Base-by-base conservation (phyloP, 2,329 filamentous ascomycete genomes). In the Albophoma yamanashiensis region DNA sequence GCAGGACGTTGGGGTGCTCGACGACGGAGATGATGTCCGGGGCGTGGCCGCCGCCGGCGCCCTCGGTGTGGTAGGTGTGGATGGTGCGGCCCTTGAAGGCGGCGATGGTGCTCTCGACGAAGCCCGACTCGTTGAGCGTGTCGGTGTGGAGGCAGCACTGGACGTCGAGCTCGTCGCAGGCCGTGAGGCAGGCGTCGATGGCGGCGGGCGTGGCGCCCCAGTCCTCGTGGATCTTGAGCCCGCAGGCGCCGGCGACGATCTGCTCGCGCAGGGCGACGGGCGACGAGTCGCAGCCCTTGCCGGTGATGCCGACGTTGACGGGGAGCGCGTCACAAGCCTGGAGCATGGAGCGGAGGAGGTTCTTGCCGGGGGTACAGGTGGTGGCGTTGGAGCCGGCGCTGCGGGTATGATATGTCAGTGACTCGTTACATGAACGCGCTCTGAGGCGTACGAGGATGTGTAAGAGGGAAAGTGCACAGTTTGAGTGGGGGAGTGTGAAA, bases 21-120 rank as follows among this genome's bases (percentile, higher is more conserved):
- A 97, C 93, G 1, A 97, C 92, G 36, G 85, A 88, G 74, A 97
- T 97, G 74, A 97, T 97, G 73, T 97, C 93, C 0, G 93, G 93
- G 1, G 93, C 93, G 74, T 97, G 93, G 4, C 93, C 93, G 65
- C 93, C 93, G 47, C 93, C 93, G 1, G 93, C 93, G 47, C 93
- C 93, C 77, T 97, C 93, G 39, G 92, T 97, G 76, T 97, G 93
- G 75, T 97, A 97, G 1, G 93, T 96, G 75, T 97, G 93, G 68
- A 97, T 96, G 1, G 91, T 90, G 62, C 93, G 87, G 69, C 85
- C 81, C 71, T 91, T 91, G 80, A 97, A 89, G 3, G 92, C 87
- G n/a, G 79, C 83, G 63, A 96, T 85, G 2, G 92, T 96, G 61
- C 90, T 88, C 72, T 97, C 93, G 57, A 97, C 93, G 69, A 96